Conservation (phyloP, 176 grass and related monocot genomes). For the Elaeis guineensis region DNA sequence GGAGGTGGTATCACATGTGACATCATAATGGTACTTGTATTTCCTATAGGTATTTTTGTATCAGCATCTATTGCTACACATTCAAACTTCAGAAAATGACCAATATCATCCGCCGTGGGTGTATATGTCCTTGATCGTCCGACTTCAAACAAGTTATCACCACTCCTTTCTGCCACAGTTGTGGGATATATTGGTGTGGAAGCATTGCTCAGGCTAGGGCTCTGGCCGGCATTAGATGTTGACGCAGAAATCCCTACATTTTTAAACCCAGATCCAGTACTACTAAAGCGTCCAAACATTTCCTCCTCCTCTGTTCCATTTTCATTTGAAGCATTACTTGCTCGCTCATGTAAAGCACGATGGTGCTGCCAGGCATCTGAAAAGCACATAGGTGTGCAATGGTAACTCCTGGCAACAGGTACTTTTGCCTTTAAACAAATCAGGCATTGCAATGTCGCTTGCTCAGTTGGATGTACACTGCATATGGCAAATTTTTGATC, state of each 20-base stretch:
- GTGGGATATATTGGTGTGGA: conserved; percentile 17
- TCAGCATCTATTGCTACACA: conserved; percentile 63
- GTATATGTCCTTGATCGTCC: conserved; percentile 68
- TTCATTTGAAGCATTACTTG: conserved; percentile 68
- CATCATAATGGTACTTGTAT: conserved; percentile 71
- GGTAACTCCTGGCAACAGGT: conserved; percentile 86
- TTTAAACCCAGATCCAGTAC: conserved; percentile 36
- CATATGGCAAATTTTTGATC: conserved; percentile 73
- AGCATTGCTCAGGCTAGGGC: conserved; percentile 37
- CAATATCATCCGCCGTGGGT: conserved; percentile 90
- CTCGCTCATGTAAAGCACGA: conserved; percentile 82
- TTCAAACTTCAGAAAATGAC: conserved; percentile 88
- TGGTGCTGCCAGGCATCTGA: conserved; percentile 95
- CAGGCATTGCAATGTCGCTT: conserved; percentile 88
- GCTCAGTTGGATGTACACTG: conserved; percentile 88
- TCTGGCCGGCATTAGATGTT: conserved; percentile 51
- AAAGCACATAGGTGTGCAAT: conserved; percentile 90
- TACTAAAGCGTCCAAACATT: conserved; percentile 71
- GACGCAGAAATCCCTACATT: conserved; percentile 35
- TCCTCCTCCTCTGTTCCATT: conserved; percentile 93
- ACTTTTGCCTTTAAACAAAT: conserved; percentile 96
- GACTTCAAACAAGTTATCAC: conserved; percentile 93
- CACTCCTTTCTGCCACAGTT: conserved; percentile 59
- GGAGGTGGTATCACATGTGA: conserved; percentile 94
- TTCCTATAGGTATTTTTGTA: conserved; percentile 43